phyloP scores from a whole-genome alignment of 768 basidiomycete genomes.

The Suillus sp. region DNA sequence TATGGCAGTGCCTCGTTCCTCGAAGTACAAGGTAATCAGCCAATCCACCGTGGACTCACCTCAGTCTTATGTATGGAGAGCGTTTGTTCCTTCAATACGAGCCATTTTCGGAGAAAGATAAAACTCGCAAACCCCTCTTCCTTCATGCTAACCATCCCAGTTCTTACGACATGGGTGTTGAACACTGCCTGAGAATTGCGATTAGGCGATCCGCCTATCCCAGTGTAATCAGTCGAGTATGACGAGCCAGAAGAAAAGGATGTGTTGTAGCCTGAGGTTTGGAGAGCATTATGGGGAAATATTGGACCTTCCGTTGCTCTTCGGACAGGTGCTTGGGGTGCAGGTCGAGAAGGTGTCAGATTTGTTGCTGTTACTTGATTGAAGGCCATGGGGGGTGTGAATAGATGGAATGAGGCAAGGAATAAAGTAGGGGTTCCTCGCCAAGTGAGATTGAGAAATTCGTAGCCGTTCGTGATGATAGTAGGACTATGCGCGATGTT shows the following conservation, averaged over 20 bases:
- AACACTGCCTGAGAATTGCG: constrained; percentile 41
- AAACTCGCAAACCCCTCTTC: constrained; percentile 93
- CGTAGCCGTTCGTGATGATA: background rate
- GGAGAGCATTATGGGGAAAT: constrained; percentile 40
- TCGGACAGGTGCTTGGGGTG: constrained; percentile 67
- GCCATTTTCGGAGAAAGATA: constrained; percentile 90
- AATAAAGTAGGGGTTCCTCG: constrained; percentile 4
- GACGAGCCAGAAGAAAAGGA: constrained; percentile 63
- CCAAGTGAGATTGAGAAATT: constrained; percentile 1
- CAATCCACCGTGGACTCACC: constrained; percentile 48
- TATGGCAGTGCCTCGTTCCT: constrained; percentile 3
- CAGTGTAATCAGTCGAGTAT: constrained; percentile 69
- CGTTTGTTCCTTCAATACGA: constrained; percentile 79
- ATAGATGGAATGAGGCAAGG: constrained; percentile 17
- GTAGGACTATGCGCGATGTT: background rate
- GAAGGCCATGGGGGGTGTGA: constrained; percentile 45
- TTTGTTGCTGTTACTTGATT: constrained; percentile 55
- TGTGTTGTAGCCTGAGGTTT: constrained; percentile 58
- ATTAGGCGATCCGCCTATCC: constrained; percentile 81
- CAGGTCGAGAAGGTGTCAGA: constrained; percentile 76
- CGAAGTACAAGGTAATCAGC: constrained; percentile 5
- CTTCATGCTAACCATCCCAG: constrained; percentile 83
- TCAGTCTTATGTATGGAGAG: constrained; percentile 90
- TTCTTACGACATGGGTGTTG: constrained; percentile 55
- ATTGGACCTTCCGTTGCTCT: constrained; percentile 42